Evolutionary conservation across 2,329 filamentous ascomycete species (phyloP).

Genomic region (Clarireedia homoeocarpa): DNA sequence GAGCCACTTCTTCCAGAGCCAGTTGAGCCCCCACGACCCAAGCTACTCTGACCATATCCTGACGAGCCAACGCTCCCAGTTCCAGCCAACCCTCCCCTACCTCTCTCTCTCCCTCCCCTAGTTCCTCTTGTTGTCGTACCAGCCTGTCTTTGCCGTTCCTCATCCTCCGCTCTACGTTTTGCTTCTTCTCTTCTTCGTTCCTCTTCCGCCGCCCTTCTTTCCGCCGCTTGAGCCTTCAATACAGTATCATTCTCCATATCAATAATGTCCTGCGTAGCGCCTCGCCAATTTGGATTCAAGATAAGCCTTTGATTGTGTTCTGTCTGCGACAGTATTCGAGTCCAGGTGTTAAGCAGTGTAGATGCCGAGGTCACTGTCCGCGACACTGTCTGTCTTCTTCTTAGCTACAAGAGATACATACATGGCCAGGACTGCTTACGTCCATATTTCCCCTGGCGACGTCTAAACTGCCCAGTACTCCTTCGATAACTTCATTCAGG

Average conservation of each 20-base stretch:
- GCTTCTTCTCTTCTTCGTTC: conserved; percentile 69
- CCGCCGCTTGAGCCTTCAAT: conserved; percentile 66
- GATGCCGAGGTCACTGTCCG: conserved; percentile 82
- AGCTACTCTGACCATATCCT: conserved; percentile 10
- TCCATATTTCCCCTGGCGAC: conserved; percentile 72
- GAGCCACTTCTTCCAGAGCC: conserved; percentile 16
- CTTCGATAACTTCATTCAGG: conserved; percentile 83
- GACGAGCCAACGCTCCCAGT: conserved; percentile 21
- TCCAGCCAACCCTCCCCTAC: conserved; percentile 21
- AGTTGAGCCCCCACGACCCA: conserved; percentile 22
- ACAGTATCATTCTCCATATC: conserved; percentile 77
- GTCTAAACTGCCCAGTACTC: conserved; percentile 62
- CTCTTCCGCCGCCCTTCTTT: conserved; percentile 70
- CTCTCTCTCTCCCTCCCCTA: conserved; percentile 24
- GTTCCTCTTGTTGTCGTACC: conserved; percentile 31
- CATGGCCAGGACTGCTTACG: conserved; percentile 36
- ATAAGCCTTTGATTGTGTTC: conserved; percentile 95
- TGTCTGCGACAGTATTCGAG: conserved; percentile 88
- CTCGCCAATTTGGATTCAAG: conserved; percentile 82
- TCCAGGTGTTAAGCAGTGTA: conserved; percentile 89
- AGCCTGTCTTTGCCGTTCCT: conserved; percentile 39
- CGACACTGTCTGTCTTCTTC: conserved; percentile 60
- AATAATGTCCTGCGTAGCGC: conserved; percentile 76
- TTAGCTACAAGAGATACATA: conserved; percentile 1
- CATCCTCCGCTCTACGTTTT: conserved; percentile 54